Evolutionary conservation across 1,284 basidiomycete species (phyloP), one percentile per base, ranked within the genome.

Genomic region (Somion occarium): DNA sequence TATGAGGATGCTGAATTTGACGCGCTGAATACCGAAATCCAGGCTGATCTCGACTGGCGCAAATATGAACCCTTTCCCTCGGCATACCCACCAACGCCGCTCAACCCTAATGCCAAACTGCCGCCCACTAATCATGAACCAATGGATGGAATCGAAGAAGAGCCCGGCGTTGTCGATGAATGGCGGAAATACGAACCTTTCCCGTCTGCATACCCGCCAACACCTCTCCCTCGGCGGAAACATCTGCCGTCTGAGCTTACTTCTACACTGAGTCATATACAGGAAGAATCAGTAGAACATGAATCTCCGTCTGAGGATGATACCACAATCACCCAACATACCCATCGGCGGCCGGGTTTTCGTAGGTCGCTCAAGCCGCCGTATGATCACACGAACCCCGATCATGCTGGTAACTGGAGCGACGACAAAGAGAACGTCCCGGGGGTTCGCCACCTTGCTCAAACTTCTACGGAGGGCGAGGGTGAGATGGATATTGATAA

Each of bases 301-400:
- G 26, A 41, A 37, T 12, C n/a, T 3, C 3, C 27, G 15, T 23
- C 42, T 20, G 54, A 52, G 15, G 20, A 12, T 15, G 44, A 53
- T 23, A 48, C 50, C 12, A 39, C 48, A 9, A 46, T 41, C 39
- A 48, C 53, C 19, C 49, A 46, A 46, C 25, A n/a, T n/a, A 41
- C 7, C 24, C 3, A 23, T 13, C 7, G 49, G 51, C 57, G 66
- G 60, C 76, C 77, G 83, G 82, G 68, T 76, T 78, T 75, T 78
- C 64, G 60, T 51, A 64, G 64, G 78, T 81, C 76, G 83, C 82
- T 84, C 82, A 74, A 73, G 78, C 75, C 69, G 63, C 76, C 70
- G 66, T 78, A 73, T 76, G 75, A 79, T 74, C 74, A 73, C 44
- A 63, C 66, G 65, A 74, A 77, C 74, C 76, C 79, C 74, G 70